These are phyloP conservation scores for Potentilla sterilis DNA, from an alignment of 306 rosid genomes.

Conservation along the genomic window DNA sequence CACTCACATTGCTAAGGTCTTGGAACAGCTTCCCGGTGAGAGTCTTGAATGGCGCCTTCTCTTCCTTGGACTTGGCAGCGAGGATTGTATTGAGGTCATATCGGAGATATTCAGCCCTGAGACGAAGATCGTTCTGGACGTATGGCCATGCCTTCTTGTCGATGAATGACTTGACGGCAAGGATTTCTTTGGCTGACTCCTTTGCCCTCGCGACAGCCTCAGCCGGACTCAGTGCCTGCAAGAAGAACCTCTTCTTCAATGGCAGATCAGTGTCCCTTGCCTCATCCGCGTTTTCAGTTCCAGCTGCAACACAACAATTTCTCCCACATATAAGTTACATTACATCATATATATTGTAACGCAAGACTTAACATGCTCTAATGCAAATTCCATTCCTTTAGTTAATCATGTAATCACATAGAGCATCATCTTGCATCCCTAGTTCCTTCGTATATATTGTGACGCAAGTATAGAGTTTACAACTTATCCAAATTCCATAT, in stretches of 20 bases:
- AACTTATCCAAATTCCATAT: no score
- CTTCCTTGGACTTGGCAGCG: slow-evolving; percentile 65
- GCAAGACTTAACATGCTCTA: background rate
- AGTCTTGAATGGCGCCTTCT: slow-evolving; percentile 73
- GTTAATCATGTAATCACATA: background rate
- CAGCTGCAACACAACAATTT: slow-evolving; percentile 53
- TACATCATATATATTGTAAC: background rate
- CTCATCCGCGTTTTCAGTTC: slow-evolving; percentile 84
- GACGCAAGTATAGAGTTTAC: background rate
- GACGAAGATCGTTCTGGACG: slow-evolving; percentile 86
- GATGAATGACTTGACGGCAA: slow-evolving; percentile 65
- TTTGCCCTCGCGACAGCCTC: slow-evolving; percentile 78
- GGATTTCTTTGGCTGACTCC: slow-evolving; percentile 87
- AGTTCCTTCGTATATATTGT: background rate
- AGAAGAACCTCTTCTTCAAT: slow-evolving; percentile 71
- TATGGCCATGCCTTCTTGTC: slow-evolving; percentile 97
- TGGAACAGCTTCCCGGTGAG: slow-evolving; percentile 84
- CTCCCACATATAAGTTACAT: background rate
- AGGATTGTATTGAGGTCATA: slow-evolving; percentile 82
- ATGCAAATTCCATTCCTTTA: background rate
- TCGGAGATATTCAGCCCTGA: slow-evolving; percentile 66
- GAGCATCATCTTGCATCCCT: background rate
- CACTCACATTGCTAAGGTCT: slow-evolving; percentile 68
- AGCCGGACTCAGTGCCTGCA: slow-evolving; percentile 65
- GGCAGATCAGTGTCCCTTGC: slow-evolving; percentile 78